Evolutionary conservation across 2,329 filamentous ascomycete species (phyloP).

Genomic region (Diplocarpon mali): DNA sequence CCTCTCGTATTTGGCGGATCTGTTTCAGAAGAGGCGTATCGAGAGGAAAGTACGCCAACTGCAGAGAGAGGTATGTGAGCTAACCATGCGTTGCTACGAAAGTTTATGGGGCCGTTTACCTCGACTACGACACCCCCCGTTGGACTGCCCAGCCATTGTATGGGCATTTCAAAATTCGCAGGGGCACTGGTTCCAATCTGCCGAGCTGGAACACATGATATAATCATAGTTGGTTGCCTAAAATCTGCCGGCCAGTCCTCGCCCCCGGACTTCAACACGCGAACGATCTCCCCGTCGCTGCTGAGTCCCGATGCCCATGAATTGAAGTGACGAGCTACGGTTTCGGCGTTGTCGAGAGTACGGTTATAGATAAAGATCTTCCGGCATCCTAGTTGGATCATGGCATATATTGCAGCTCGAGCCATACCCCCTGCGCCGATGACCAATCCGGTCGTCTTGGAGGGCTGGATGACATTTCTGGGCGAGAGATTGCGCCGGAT

Average conservation of each 20-base stretch:
- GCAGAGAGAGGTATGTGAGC: not conserved
- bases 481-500: slow-evolving; percentile 63
- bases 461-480: slow-evolving; percentile 50
- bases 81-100: not conserved
- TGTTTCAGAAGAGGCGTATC: slow-evolving; percentile 61
- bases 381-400: slow-evolving; percentile 65
- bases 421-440: slow-evolving; percentile 67
- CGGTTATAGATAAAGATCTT: slow-evolving; percentile 69
- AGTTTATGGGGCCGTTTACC: slow-evolving; percentile 11
- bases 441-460: slow-evolving; percentile 38
- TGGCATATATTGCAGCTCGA: slow-evolving; percentile 64
- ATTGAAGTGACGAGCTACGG: slow-evolving; percentile 60
- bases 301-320: slow-evolving; percentile 28
- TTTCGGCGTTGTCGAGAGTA: slow-evolving; percentile 51
- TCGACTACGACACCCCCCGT: slow-evolving; percentile 70
- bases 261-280: slow-evolving; percentile 44
- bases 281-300: slow-evolving; percentile 22
- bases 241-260: slow-evolving; percentile 55
- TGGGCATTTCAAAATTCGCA: slow-evolving; percentile 59
- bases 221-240: slow-evolving; percentile 58
- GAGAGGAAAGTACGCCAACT: slow-evolving; percentile 60
- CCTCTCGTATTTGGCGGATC: slow-evolving; percentile 36
- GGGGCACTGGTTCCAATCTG: slow-evolving; percentile 51
- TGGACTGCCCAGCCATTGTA: slow-evolving; percentile 57
- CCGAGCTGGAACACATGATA: slow-evolving; percentile 67